phyloP scores from a whole-genome alignment of 75 land plant species.

The Picea glauca region DNA sequence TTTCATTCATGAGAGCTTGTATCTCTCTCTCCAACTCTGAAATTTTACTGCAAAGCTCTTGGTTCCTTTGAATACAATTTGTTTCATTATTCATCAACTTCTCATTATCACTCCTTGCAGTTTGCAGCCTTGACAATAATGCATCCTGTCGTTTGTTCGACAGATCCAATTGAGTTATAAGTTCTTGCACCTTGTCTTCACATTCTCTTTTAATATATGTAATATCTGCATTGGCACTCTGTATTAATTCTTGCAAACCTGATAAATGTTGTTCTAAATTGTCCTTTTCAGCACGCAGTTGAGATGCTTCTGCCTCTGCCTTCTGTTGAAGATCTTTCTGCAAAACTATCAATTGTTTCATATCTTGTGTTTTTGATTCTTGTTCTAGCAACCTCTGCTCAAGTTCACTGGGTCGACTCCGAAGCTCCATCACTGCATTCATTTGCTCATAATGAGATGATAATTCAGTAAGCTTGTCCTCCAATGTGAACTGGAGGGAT shows the following conservation, averaged over 20 bases:
- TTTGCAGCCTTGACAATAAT: constrained; percentile 14
- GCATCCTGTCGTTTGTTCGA: constrained; percentile 7
- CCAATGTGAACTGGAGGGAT: constrained; percentile 24
- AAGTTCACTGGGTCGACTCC: constrained; percentile 10
- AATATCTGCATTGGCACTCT: constrained; percentile 30
- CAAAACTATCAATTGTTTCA: constrained; percentile 15
- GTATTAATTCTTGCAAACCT: constrained; percentile 19
- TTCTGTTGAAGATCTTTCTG: constrained; percentile 16
- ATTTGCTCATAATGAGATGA: constrained; percentile 20
- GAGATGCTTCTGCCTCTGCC: constrained; percentile 14
- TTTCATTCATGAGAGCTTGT: constrained; percentile 20
- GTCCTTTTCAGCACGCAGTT: constrained; percentile 9
- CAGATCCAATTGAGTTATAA: constrained; percentile 14
- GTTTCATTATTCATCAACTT: constrained; percentile 17
- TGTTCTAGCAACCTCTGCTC: constrained; percentile 18
- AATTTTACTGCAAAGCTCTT: constrained; percentile 36
- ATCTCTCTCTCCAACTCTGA: constrained; percentile 48
- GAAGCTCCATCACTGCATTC: constrained; percentile 10
- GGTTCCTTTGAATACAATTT: constrained; percentile 26
- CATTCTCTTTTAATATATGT: constrained; percentile 21
- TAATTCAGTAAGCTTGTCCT: constrained; percentile 6
- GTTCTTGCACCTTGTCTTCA: constrained; percentile 14
- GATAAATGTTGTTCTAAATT: constrained; percentile 31
- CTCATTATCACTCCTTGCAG: constrained; percentile 13
- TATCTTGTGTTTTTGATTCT: constrained; percentile 25